A percentile compares a stretch with the other conserved stretches of the same genome.
phyloP scores from a whole-genome alignment of 2,329 filamentous ascomycete species.

The Emergomyces orientalis region DNA sequence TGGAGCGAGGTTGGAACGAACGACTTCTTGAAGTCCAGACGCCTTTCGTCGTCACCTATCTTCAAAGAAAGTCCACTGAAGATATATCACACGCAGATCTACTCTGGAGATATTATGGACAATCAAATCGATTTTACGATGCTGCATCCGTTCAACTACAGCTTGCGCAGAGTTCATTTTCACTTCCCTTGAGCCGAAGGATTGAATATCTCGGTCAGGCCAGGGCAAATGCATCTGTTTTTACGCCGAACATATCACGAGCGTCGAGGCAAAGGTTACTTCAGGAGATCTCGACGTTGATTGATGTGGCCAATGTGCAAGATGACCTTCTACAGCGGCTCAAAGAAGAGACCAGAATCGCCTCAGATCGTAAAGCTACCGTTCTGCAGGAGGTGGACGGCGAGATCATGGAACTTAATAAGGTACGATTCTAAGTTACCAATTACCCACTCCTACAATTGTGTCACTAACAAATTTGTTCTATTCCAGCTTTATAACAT shows the following conservation, averaged over 20 bases:
- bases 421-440: slow-evolving; percentile 47
- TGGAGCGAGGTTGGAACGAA: slow-evolving; percentile 72
- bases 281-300: slow-evolving; percentile 72
- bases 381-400: slow-evolving; percentile 64
- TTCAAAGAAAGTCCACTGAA: slow-evolving; percentile 63
- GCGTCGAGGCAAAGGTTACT: slow-evolving; percentile 77
- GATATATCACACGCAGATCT: slow-evolving; percentile 76
- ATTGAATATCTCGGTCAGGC: slow-evolving; percentile 86
- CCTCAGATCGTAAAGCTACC: slow-evolving; percentile 51
- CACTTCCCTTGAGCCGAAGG: slow-evolving; percentile 68
- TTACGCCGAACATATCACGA: slow-evolving; percentile 64
- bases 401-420: slow-evolving; percentile 64
- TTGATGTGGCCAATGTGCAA: slow-evolving; percentile 92
- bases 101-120: slow-evolving; percentile 85
- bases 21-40: slow-evolving; percentile 78
- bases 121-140: slow-evolving; percentile 71
- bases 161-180: slow-evolving; percentile 74
- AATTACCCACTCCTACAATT: background rate
- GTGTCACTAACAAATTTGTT: slow-evolving; percentile 18
- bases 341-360: slow-evolving; percentile 60
- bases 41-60: slow-evolving; percentile 74
- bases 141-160: slow-evolving; percentile 79
- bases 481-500: slow-evolving; percentile 69
- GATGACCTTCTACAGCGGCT: slow-evolving; percentile 79
- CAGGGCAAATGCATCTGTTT: slow-evolving; percentile 82